Percentiles rank a stretch among this genome's conserved stretches.
These are phyloP conservation scores for Ilex asprella DNA, from an alignment of 257 asterid species.

Conservation along the genomic window DNA sequence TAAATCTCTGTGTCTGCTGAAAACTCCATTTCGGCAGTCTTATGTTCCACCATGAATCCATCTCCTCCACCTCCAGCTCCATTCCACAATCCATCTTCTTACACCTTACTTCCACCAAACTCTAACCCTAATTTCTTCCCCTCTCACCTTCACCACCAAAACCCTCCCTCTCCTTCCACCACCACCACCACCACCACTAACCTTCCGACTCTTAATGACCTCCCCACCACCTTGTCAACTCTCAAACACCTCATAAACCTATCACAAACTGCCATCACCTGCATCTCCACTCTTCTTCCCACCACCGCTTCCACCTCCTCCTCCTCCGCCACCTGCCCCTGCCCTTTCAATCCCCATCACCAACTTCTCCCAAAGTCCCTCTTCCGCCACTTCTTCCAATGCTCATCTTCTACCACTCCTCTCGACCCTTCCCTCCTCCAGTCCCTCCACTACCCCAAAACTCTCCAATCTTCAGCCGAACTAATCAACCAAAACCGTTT, in stretches of 20 bases:
- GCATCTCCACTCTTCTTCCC: neutral
- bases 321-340: neutral
- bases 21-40: slow-evolving; percentile 38
- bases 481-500: slow-evolving; percentile 7
- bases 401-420: slow-evolving; percentile 37
- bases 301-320: neutral
- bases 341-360: slow-evolving; percentile 3
- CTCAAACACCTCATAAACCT: too few relatives aligned
- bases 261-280: neutral
- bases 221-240: too few relatives aligned
- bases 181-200: too few relatives aligned
- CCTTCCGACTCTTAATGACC: too few relatives aligned
- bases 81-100: slow-evolving; percentile 51
- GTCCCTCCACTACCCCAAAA: slow-evolving; percentile 38
- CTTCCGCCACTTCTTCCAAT: slow-evolving; percentile 65
- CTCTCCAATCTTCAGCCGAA: slow-evolving; percentile 33
- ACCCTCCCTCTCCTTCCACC: too few relatives aligned
- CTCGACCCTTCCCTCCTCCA: slow-evolving; percentile 26
- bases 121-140: too few relatives aligned
- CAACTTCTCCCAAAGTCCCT: slow-evolving; percentile 20
- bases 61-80: slow-evolving; percentile 16
- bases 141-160: too few relatives aligned
- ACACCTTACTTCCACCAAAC: slow-evolving; percentile 33
- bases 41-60: slow-evolving; percentile 11
- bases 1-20: too few relatives aligned